Percentiles rank a stretch among this genome's conserved stretches.
These are phyloP conservation scores for Atkinsonella hypoxylon DNA, from an alignment of 2,329 filamentous ascomycete genomes.

Conservation along the genomic window DNA sequence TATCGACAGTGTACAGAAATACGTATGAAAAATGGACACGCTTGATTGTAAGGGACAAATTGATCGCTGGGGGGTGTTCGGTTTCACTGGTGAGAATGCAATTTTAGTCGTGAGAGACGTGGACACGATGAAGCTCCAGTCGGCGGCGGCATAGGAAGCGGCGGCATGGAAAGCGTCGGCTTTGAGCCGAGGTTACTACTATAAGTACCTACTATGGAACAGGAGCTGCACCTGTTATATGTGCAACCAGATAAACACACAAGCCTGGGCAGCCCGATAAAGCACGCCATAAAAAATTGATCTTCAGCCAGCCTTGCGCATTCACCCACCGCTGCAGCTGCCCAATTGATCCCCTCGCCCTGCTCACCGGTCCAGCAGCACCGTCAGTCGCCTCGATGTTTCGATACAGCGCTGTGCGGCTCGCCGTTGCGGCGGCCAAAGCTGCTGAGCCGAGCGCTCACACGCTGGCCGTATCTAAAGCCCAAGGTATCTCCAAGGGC, in stretches of 20 bases:
- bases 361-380: not conserved
- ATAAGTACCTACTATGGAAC: not conserved
- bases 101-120: not conserved
- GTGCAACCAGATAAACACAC: too few relatives aligned
- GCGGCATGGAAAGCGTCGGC: slow-evolving; percentile 18
- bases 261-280: too few relatives aligned
- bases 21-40: too few relatives aligned
- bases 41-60: too few relatives aligned
- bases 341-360: not conserved
- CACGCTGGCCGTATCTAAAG: slow-evolving; percentile 61
- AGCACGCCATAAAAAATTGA: too few relatives aligned
- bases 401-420: slow-evolving; percentile 53
- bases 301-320: slow-evolving; percentile 5
- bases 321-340: not conserved
- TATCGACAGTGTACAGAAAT: too few relatives aligned
- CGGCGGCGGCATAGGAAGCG: too few relatives aligned
- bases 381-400: slow-evolving; percentile 44
- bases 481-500: slow-evolving; percentile 66
- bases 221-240: too few relatives aligned
- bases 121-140: not conserved
- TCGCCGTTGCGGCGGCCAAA: slow-evolving; percentile 44
- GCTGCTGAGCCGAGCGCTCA: slow-evolving; percentile 40
- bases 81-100: too few relatives aligned
- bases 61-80: too few relatives aligned
- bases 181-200: slow-evolving; percentile 16